phyloP scores from a whole-genome alignment of 306 rosid genomes.

The Medicago arabica region DNA sequence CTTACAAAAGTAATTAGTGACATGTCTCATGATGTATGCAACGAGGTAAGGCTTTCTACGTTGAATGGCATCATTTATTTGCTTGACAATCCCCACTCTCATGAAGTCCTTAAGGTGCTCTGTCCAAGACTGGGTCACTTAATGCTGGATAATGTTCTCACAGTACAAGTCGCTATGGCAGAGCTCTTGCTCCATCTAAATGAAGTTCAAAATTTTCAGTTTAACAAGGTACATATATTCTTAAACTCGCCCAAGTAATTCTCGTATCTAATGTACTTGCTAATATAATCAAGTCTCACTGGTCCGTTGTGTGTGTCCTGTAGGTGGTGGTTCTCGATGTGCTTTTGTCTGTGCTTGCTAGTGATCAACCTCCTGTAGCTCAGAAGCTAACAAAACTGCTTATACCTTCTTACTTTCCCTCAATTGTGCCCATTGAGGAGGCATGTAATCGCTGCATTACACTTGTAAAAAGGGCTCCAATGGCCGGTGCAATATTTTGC shows the following conservation, averaged over 20 bases:
- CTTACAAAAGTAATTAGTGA: slow-evolving; percentile 70
- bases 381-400: slow-evolving; percentile 83
- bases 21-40: slow-evolving; percentile 73
- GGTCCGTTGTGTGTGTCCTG: slow-evolving; percentile 37
- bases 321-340: slow-evolving; percentile 78
- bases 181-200: slow-evolving; percentile 76
- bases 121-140: slow-evolving; percentile 83
- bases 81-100: slow-evolving; percentile 84
- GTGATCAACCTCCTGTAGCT: slow-evolving; percentile 77
- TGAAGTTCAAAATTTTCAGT: slow-evolving; percentile 75
- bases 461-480: slow-evolving; percentile 80
- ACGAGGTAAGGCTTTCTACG: slow-evolving; percentile 83
- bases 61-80: slow-evolving; percentile 77
- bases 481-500: slow-evolving; percentile 92
- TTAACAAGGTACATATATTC: slow-evolving; percentile 66
- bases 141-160: slow-evolving; percentile 63
- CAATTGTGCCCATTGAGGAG: slow-evolving; percentile 67
- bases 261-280: slow-evolving; percentile 30
- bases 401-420: slow-evolving; percentile 85
- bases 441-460: slow-evolving; percentile 91
- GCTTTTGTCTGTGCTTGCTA: slow-evolving; percentile 64
- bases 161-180: slow-evolving; percentile 61
- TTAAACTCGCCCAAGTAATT: slow-evolving; percentile 4
- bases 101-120: slow-evolving; percentile 87
- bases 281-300: slow-evolving; percentile 26